Conservation (phyloP, 2,329 filamentous ascomycete species). For the Dothideomycetidae sp. region DNA sequence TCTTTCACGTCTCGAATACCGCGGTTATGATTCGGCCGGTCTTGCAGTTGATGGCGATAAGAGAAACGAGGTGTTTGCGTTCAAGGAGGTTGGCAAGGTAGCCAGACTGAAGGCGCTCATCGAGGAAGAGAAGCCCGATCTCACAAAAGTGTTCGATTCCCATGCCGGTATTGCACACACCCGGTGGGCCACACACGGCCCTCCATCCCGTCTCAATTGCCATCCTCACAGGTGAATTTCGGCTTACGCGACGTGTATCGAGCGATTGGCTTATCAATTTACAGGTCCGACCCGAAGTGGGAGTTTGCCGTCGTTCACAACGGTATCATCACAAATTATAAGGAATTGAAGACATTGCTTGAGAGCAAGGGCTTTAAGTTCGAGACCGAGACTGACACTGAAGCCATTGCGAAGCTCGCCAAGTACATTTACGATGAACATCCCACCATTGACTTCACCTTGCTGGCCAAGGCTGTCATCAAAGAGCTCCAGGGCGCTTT, state of each 20-base stretch:
- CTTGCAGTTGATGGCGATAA: slow-evolving; percentile 94
- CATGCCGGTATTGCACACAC: slow-evolving; percentile 98
- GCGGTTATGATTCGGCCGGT: slow-evolving; percentile 95
- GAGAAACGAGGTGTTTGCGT: slow-evolving; percentile 93
- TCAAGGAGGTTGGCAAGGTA: slow-evolving; percentile 99
- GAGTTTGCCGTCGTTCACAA: slow-evolving; percentile 98
- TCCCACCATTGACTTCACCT: slow-evolving; percentile 87
- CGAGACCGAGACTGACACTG: slow-evolving; percentile 97
- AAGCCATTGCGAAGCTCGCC: slow-evolving; percentile 97
- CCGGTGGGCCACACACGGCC: slow-evolving; percentile 94
- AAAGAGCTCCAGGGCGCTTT: slow-evolving; percentile 97
- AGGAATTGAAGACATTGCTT: slow-evolving; percentile 90
- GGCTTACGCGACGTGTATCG: background rate
- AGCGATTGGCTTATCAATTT: slow-evolving; percentile 3
- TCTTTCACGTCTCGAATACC: slow-evolving; percentile 90
- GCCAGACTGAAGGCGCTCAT: slow-evolving; percentile 91
- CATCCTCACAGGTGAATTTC: slow-evolving; percentile 86
- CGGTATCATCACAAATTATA: slow-evolving; percentile 99
- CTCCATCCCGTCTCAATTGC: slow-evolving; percentile 88
- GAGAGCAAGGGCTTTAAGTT: slow-evolving; percentile 93
- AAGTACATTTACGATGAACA: slow-evolving; percentile 97
- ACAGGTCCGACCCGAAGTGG: slow-evolving; percentile 82
- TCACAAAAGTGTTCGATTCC: slow-evolving; percentile 89
- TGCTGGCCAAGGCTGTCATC: slow-evolving; percentile 93
- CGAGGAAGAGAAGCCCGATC: slow-evolving; percentile 65